These are phyloP conservation scores for Bruguiera sexangula DNA, from an alignment of 345 rosid genomes.

Conservation along the genomic window DNA sequence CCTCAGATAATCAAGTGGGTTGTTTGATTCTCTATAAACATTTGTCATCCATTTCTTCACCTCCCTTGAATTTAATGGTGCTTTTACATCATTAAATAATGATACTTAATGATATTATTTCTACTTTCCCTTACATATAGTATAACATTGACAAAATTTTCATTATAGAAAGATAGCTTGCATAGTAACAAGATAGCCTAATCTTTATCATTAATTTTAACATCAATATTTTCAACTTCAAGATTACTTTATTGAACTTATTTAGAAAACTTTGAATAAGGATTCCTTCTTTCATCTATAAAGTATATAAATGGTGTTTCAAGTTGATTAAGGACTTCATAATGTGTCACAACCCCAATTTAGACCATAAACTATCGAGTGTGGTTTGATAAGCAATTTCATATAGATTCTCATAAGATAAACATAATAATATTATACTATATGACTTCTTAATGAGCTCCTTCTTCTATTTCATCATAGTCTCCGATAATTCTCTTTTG, in stretches of 20 bases:
- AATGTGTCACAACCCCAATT: not conserved
- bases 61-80: not conserved
- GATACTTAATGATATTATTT: no score
- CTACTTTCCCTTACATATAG: not conserved
- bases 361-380: not conserved
- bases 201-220: not conserved
- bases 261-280: not conserved
- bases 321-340: not conserved
- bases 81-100: not conserved
- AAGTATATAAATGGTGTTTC: not conserved
- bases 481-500: not conserved
- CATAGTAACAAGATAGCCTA: not conserved
- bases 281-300: not conserved
- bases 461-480: not conserved
- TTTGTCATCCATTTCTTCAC: fast-evolving
- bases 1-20: not conserved
- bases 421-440: not conserved
- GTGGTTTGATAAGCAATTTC: not conserved
- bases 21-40: not conserved
- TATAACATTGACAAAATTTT: not conserved
- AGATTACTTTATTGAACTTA: not conserved
- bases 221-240: not conserved
- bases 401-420: not conserved
- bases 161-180: not conserved
- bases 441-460: not conserved